Percentiles rank a stretch among this genome's conserved stretches.
phyloP scores from a whole-genome alignment of 2,329 filamentous ascomycete genomes.

The Mycogone perniciosa region DNA sequence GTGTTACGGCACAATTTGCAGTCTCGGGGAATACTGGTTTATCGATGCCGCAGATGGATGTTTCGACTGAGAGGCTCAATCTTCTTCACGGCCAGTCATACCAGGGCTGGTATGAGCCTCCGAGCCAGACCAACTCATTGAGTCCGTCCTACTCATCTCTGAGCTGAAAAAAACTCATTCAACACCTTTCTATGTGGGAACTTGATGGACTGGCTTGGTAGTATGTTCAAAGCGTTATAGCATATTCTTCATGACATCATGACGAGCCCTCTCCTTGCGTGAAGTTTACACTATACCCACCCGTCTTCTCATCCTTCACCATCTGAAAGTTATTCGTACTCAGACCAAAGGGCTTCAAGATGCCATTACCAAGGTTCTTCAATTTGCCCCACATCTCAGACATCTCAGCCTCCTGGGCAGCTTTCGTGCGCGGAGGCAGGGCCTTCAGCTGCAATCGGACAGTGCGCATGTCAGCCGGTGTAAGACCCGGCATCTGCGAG shows the following conservation, averaged over 20 bases:
- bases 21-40: not conserved
- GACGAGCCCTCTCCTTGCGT: conserved; percentile 29
- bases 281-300: conserved; percentile 94
- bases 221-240: not conserved
- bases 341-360: conserved; percentile 87
- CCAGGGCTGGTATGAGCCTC: not conserved
- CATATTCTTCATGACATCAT: not conserved
- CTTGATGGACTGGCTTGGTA: no score
- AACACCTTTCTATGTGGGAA: no score
- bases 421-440: conserved; percentile 64
- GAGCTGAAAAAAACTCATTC: not conserved
- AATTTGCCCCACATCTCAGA: conserved; percentile 97
- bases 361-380: conserved; percentile 84
- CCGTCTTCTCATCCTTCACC: conserved; percentile 80
- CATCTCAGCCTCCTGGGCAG: conserved; percentile 80
- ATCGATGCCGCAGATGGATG: not conserved
- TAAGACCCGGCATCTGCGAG: conserved; percentile 48
- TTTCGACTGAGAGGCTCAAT: not conserved
- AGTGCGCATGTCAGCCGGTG: conserved; percentile 58
- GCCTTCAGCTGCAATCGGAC: conserved; percentile 59
- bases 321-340: conserved; percentile 95
- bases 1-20: not conserved
- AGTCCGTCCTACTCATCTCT: not conserved
- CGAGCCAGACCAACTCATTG: not conserved
- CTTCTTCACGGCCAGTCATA: not conserved